Evolutionary conservation across 2,329 filamentous ascomycete species (phyloP), one percentile per base, ranked within the genome.

Genomic region (Xylaria sp.): DNA sequence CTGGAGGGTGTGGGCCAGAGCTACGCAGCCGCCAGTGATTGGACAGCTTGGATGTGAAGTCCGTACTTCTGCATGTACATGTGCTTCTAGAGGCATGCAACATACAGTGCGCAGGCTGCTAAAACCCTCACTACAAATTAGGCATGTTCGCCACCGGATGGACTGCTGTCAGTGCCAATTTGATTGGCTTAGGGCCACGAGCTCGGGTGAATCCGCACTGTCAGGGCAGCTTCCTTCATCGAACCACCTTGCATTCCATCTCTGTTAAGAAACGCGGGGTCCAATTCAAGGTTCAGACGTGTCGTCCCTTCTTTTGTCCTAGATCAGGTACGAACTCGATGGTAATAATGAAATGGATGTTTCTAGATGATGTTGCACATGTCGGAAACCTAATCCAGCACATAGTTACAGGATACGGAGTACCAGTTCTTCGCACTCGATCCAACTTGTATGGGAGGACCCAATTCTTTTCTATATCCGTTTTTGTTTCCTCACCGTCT

Each of bases 1-100:
- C 65, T 75, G 72, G 72, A 74, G 71, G 73, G 73, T 66, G 66
- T 73, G 69, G 67, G 71, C 59, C 71, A 72, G 74, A 72, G 75
- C 76, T 77, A 78, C 77, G 76, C 76, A 76, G 72, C 74, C 62
- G 67, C 60, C 65, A 73, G 53, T 76, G 75, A 78, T 78, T 78
- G 71, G 77, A 72, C 66, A 49, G 66, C 7, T 51, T 26, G 40
- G 38, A 15, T 60, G 44, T 46, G 60, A 67, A 44, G 48, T 23
- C 40, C 42, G 60, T 28, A 9, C 42, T 62, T 33, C 53, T 54
- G 26, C 49, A 59, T 54, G 31, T 38, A 56, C 53, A 58, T 54
- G 31, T 67, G 49, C 46, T 15, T 51, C 51, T 49, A 63, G 40
- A 31, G 23, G 51, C 58, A 53, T 15, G 51, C 59, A 54, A 6